phyloP scores from a whole-genome alignment of 2,329 filamentous ascomycete genomes.

The Ophiostoma himal-ulmi region DNA sequence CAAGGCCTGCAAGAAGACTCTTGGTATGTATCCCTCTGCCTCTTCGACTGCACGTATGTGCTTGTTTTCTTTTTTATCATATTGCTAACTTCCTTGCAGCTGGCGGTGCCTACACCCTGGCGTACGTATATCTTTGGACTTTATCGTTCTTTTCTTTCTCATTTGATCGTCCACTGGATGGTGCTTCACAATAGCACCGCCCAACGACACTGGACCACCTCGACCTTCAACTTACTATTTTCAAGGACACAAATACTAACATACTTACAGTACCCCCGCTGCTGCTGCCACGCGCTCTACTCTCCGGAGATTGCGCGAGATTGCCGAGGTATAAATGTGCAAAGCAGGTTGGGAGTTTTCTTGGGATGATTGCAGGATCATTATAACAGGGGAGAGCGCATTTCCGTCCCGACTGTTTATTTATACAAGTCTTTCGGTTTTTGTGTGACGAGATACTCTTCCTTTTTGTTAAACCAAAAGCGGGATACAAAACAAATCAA shows the following conservation, averaged over 20 bases:
- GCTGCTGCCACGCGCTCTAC: constrained; percentile 93
- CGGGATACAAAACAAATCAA: constrained; percentile 12
- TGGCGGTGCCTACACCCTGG: constrained; percentile 89
- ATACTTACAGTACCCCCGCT: constrained; percentile 66
- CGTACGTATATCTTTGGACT: constrained; percentile 62
- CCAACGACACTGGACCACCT: not conserved
- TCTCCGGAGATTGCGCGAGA: constrained; percentile 94
- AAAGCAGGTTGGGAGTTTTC: constrained; percentile 12
- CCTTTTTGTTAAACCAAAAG: constrained; percentile 11
- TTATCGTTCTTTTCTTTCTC: too few relatives aligned
- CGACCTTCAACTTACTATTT: not conserved
- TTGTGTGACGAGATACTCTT: constrained; percentile 14
- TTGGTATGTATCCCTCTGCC: constrained; percentile 40
- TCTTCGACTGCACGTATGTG: not conserved
- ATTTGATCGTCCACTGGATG: not conserved
- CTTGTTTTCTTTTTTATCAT: not conserved
- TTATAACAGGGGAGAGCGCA: constrained; percentile 7
- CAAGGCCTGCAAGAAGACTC: constrained; percentile 88
- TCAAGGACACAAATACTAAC: constrained; percentile 16
- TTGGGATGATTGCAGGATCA: constrained; percentile 12
- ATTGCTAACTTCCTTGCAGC: constrained; percentile 32
- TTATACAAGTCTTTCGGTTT: constrained; percentile 9
- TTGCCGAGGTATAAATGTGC: constrained; percentile 75
- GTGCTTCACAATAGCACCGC: not conserved
- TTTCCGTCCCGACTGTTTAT: constrained; percentile 12